A percentile compares a stretch with the other conserved stretches of the same genome.
These are phyloP conservation scores for Sonneratia alba DNA, from an alignment of 345 rosid genomes.

Conservation along the genomic window DNA sequence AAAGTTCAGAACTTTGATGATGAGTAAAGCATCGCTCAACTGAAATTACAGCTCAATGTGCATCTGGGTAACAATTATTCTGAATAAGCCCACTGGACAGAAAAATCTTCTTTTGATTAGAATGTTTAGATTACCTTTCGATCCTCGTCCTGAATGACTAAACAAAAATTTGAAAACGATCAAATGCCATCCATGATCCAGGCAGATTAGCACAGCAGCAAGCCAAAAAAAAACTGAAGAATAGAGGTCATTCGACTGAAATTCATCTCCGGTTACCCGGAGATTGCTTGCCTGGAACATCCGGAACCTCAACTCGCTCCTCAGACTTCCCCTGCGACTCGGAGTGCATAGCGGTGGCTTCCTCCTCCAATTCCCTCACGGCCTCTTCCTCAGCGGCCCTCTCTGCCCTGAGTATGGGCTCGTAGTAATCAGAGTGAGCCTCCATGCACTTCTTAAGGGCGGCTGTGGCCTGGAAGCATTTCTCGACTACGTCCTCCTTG, in stretches of 20 bases:
- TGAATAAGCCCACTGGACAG: neutral
- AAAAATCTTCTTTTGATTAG: neutral
- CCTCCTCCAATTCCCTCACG: slow-evolving; percentile 27
- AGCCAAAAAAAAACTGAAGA: neutral
- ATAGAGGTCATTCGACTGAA: neutral
- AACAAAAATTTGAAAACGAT: neutral
- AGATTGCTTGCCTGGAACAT: neutral
- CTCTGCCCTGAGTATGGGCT: slow-evolving; percentile 69
- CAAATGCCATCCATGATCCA: slow-evolving; percentile 1
- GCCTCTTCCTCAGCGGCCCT: slow-evolving; percentile 56
- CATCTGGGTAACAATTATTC: neutral
- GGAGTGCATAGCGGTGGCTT: slow-evolving; percentile 8
- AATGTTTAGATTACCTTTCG: neutral
- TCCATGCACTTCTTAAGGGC: slow-evolving; percentile 72
- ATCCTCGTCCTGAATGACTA: neutral
- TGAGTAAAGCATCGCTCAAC: neutral
- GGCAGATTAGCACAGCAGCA: neutral
- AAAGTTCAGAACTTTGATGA: neutral
- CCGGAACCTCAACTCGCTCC: neutral
- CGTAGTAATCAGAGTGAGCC: slow-evolving; percentile 64
- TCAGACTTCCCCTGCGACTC: neutral
- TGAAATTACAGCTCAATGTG: neutral
- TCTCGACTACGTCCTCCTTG: slow-evolving; percentile 54
- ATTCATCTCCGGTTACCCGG: neutral
- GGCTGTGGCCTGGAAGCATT: slow-evolving; percentile 56